Percentiles rank a stretch among this genome's conserved stretches.
Conservation (phyloP, 83 land plant genomes). For the Isoetes engelmannii region DNA sequence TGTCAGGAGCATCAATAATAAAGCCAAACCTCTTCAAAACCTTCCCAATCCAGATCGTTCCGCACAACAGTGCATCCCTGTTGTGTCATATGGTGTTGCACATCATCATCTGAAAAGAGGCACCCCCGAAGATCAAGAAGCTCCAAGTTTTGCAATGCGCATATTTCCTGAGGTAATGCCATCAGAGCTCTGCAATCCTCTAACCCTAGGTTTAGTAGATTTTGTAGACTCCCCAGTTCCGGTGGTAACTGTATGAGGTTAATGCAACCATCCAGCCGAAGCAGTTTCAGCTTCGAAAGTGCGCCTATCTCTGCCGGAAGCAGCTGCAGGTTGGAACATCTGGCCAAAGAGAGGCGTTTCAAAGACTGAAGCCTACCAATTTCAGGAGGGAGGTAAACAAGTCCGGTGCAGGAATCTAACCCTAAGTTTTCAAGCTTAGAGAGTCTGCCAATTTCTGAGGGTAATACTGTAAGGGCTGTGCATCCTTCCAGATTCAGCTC, state of each 20-base stretch:
- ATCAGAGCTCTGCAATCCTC: slow-evolving; percentile 3
- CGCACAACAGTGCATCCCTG: slow-evolving; percentile 1
- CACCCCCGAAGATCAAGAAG: slow-evolving; percentile 6
- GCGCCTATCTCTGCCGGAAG: not conserved
- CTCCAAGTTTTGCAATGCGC: slow-evolving; percentile 5
- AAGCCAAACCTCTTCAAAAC: slow-evolving; percentile 14
- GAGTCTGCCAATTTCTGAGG: slow-evolving; percentile 3
- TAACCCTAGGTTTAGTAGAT: slow-evolving; percentile 2
- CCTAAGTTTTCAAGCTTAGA: not conserved
- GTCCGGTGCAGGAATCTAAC: not conserved
- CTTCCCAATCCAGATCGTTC: slow-evolving; percentile 7
- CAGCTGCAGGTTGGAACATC: slow-evolving; percentile 1
- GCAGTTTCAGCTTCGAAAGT: too few relatives aligned
- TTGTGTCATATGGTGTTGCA: not conserved
- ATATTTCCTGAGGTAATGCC: not conserved
- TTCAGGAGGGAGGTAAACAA: not conserved
- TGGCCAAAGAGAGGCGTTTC: not conserved
- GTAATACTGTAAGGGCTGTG: not conserved
- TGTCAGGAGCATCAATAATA: not conserved
- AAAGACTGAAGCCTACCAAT: not conserved
- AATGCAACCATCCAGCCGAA: too few relatives aligned
- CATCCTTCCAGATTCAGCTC: too few relatives aligned
- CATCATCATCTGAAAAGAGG: not conserved
- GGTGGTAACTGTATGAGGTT: too few relatives aligned
- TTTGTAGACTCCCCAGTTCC: not conserved